Evolutionary conservation across 148 eudicot genomes (phyloP).

Genomic region (Mesembryanthemum crystallinum): DNA sequence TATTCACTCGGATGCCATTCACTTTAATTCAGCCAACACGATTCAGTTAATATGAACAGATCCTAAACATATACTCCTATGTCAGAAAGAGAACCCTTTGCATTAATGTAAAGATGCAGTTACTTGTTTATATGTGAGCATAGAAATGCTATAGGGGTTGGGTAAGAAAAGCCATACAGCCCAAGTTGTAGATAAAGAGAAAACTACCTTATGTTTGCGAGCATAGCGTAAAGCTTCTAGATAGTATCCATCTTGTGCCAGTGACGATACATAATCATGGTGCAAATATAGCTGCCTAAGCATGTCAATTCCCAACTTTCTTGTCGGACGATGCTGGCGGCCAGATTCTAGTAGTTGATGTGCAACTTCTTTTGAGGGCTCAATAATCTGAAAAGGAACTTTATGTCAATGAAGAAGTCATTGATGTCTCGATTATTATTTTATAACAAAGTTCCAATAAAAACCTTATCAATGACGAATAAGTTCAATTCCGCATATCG

Average conservation of each 20-base stretch:
- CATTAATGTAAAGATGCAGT: too few species aligned
- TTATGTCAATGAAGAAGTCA: background rate
- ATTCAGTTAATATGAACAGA: too few species aligned
- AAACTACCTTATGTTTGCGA: constrained; percentile 74
- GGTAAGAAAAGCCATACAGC: background rate
- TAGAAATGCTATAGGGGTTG: too few species aligned
- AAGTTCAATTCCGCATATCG: constrained; percentile 76
- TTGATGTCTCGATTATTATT: background rate
- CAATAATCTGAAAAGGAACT: constrained; percentile 59
- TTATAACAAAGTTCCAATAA: background rate
- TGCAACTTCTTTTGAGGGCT: constrained; percentile 95
- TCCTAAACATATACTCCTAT: too few species aligned
- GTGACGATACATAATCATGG: constrained; percentile 72
- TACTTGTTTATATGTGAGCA: too few species aligned
- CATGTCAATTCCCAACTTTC: constrained; percentile 89
- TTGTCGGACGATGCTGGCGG: constrained; percentile 54
- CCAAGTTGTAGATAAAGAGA: background rate
- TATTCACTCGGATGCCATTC: too few species aligned
- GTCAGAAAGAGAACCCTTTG: background rate
- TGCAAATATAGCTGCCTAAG: constrained; percentile 75
- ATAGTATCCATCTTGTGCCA: constrained; percentile 83
- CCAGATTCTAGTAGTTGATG: constrained; percentile 77
- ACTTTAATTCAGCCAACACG: too few species aligned
- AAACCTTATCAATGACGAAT: constrained; percentile 81
- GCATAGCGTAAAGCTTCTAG: constrained; percentile 92